Evolutionary conservation across 352 stramenopile genomes (phyloP).

Genomic region (Phytophthora sansomeana): DNA sequence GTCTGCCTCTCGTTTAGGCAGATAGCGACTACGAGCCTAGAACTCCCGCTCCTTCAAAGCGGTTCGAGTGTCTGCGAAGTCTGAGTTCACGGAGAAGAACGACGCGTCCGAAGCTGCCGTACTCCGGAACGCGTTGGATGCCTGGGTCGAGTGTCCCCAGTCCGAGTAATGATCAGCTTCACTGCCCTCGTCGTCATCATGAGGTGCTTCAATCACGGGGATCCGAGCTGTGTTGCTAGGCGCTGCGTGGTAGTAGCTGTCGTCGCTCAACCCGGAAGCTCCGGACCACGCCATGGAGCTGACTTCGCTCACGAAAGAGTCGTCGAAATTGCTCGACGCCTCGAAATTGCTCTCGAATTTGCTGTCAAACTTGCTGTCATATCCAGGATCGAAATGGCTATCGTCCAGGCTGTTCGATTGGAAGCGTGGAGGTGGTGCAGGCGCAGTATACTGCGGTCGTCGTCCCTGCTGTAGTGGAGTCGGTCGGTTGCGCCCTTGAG

Average conservation of each 20-base stretch:
- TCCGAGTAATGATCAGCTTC: conserved; percentile 37
- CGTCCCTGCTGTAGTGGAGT: conserved; percentile 38
- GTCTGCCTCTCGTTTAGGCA: conserved; percentile 8
- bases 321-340: conserved; percentile 25
- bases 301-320: conserved; percentile 41
- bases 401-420: conserved; percentile 28
- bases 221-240: conserved; percentile 36
- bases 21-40: conserved; percentile 27
- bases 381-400: conserved; percentile 9
- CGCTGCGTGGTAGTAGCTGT: conserved; percentile 41
- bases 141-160: conserved; percentile 39
- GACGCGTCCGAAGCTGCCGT: conserved; percentile 42
- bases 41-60: conserved; percentile 45
- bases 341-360: conserved; percentile 23
- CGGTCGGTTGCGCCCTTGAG: conserved; percentile 38
- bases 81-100: conserved; percentile 50
- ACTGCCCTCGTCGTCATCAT: conserved; percentile 35
- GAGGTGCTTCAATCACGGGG: conserved; percentile 34
- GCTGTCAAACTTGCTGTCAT: conserved; percentile 23
- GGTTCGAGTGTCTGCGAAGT: conserved; percentile 35
- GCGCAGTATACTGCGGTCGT: conserved; percentile 28
- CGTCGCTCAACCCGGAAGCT: conserved; percentile 33
- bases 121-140: conserved; percentile 32
- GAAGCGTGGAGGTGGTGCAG: conserved; percentile 29
- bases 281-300: conserved; percentile 43